phyloP scores from a whole-genome alignment of 2,329 filamentous ascomycete species.

The Exserohilum rostratum region DNA sequence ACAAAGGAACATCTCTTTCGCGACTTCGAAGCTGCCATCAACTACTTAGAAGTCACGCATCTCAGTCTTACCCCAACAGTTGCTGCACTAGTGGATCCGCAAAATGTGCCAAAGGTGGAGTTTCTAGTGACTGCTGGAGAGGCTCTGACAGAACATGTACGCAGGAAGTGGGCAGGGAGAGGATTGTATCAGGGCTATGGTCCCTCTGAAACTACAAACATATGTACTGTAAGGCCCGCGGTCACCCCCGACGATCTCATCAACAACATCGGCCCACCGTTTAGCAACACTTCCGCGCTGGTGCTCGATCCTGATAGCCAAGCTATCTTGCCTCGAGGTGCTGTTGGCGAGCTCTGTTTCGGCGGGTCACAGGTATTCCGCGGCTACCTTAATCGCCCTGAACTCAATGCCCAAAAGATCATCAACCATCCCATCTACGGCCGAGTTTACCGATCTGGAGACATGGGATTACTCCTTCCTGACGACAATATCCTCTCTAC shows the following conservation, averaged over 20 bases:
- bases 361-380: constrained; percentile 79
- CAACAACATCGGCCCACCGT: constrained; percentile 76
- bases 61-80: constrained; percentile 86
- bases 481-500: constrained; percentile 77
- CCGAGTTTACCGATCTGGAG: constrained; percentile 80
- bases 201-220: constrained; percentile 85
- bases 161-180: constrained; percentile 68
- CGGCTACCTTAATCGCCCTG: constrained; percentile 73
- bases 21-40: constrained; percentile 72
- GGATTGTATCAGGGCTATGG: constrained; percentile 80
- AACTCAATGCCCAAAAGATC: constrained; percentile 70
- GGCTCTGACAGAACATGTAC: constrained; percentile 74
- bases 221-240: constrained; percentile 73
- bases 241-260: constrained; percentile 65
- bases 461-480: constrained; percentile 77
- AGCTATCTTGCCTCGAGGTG: constrained; percentile 67
- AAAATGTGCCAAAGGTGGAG: constrained; percentile 71
- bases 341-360: constrained; percentile 83
- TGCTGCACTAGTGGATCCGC: constrained; percentile 73
- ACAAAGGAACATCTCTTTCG: constrained; percentile 75
- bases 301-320: constrained; percentile 57
- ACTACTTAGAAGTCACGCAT: constrained; percentile 71
- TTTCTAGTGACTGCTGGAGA: constrained; percentile 85
- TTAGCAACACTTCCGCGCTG: constrained; percentile 77
- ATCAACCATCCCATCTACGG: constrained; percentile 72